phyloP scores from a whole-genome alignment of 345 rosid species.

The Euphorbia lathyris region DNA sequence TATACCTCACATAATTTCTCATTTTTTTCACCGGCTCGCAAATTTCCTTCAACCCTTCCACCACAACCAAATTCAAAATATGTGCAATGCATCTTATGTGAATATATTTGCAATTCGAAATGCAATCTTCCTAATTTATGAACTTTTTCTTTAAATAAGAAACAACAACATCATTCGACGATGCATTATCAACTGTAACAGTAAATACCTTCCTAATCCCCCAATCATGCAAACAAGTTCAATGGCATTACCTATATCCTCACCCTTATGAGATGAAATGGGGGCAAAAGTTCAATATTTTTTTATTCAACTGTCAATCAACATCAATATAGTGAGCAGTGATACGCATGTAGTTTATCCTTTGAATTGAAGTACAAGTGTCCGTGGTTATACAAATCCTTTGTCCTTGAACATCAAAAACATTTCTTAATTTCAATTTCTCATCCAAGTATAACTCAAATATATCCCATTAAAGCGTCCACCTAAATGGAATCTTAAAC shows the following conservation, averaged over 20 bases:
- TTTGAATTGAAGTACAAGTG: neutral
- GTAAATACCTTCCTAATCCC: neutral
- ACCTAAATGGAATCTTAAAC: neutral
- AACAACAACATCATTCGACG: neutral
- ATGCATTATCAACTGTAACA: neutral
- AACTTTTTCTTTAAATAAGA: neutral
- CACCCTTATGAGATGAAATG: neutral
- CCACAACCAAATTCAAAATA: neutral
- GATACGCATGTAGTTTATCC: neutral
- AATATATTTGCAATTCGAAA: neutral
- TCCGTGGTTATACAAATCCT: neutral
- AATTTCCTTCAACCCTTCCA: neutral
- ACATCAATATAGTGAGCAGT: neutral
- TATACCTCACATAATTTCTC: neutral
- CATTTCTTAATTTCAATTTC: too few species aligned
- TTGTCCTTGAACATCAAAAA: neutral
- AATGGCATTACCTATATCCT: neutral
- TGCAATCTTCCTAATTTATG: neutral
- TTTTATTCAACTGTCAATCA: neutral
- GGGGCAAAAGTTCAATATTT: neutral
- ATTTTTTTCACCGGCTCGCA: neutral
- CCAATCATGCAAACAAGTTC: neutral
- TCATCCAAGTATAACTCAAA: too few species aligned
- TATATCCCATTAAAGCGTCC: neutral
- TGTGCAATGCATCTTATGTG: neutral